Evolutionary conservation across 352 stramenopile species (phyloP), one percentile per base, ranked within the genome.

Genomic region (Pythium aphanidermatum): DNA sequence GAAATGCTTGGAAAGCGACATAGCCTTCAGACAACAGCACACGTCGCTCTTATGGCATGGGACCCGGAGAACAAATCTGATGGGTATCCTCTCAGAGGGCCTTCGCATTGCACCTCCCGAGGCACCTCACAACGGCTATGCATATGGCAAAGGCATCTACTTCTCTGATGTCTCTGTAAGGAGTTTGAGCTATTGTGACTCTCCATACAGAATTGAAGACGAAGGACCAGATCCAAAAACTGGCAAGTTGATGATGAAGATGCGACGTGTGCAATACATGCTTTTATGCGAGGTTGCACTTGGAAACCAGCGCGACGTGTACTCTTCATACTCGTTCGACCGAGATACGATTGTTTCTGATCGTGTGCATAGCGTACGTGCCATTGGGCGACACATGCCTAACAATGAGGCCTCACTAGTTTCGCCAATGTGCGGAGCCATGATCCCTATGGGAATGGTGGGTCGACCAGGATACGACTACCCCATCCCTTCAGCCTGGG

Each of bases 101-200:
- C 63, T 95, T 4, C 77, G 81, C 16, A 88, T 95, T 10, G 84
- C 84, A 17, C 84, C 84, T 5, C 77, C 83, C 0, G 84, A 95
- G 46, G 83, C 81, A 17, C 81, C 81, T n/a, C 65, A 77, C 23
- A 74, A 84, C 19, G 84, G 84, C 2, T 91, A 87, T 52, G 62
- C 71, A 25, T 95, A 91, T 37, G 84, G 83, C 38, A 95, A 93
- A 34, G 84, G 84, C 0, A 24, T 95, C 21, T 95, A 95, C 42
- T 95, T 93, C 37, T 79, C 84, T 1, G 80, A 95, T 39, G 64
- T 83, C 14, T 51, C 77, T 1, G 51, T 65, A 13, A 92, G 89
- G 59, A 92, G 79, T 39, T 51, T 92, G 12, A 62, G 70, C 35
- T 92, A 92, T 52, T 89, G 78, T 30, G 74, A 75, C 29, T 30